Conservation (phyloP, 441 rosid species). For the Syzygium malaccense region DNA sequence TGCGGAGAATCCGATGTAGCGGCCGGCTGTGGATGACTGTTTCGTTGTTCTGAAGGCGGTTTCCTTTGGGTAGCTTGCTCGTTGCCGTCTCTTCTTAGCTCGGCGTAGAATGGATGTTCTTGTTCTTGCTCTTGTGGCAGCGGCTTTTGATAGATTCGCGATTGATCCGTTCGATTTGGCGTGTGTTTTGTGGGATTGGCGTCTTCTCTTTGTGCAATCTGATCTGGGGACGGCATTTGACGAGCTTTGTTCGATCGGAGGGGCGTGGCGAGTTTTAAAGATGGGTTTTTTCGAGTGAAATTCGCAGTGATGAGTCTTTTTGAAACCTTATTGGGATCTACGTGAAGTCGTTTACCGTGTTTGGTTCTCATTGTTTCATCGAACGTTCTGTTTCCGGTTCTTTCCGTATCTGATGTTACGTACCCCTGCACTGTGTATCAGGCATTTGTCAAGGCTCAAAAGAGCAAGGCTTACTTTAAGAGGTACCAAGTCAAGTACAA, state of each 20-base stretch:
- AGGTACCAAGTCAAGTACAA: slow-evolving; percentile 81
- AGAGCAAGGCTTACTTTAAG: slow-evolving; percentile 68
- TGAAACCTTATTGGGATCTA: not conserved
- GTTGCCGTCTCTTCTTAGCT: not conserved
- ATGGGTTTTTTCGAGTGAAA: not conserved
- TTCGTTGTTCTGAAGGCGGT: not conserved
- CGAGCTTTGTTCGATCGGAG: not conserved
- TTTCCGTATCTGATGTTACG: not conserved
- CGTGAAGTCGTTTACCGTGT: not conserved
- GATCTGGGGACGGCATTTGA: not conserved
- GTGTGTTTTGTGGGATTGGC: not conserved
- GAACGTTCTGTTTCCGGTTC: not conserved
- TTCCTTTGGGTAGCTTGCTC: not conserved
- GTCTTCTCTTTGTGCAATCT: not conserved
- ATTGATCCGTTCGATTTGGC: not conserved
- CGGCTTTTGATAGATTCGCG: not conserved
- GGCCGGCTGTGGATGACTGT: not conserved
- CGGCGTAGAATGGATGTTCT: not conserved
- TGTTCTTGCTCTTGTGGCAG: not conserved
- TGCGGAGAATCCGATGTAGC: not conserved
- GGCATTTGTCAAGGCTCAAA: slow-evolving; percentile 67
- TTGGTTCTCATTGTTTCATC: not conserved
- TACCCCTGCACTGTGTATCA: slow-evolving; percentile 1
- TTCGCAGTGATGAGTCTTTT: not conserved
- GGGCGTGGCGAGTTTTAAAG: not conserved